Evolutionary conservation across 768 basidiomycete species (phyloP).

Genomic region (Psilocybe tampanensis): DNA sequence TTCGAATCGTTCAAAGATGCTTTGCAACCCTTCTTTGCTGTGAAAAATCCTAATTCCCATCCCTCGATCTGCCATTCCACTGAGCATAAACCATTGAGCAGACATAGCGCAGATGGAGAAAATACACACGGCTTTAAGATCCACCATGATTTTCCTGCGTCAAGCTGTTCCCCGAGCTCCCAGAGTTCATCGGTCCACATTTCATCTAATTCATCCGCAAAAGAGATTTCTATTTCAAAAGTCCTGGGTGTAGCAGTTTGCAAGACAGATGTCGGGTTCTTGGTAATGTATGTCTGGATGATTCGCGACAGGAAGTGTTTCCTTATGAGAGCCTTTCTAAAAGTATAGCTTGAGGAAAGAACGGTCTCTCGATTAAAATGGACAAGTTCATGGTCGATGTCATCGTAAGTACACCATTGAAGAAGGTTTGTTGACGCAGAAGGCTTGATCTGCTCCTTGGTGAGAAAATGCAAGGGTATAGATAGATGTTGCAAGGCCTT

Average conservation of each 20-base stretch:
- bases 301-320: conserved; percentile 89
- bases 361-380: conserved; percentile 48
- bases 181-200: conserved; percentile 91
- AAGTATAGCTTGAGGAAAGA: conserved; percentile 82
- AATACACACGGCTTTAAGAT: conserved; percentile 82
- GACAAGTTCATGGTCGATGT: conserved; percentile 76
- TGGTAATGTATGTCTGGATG: conserved; percentile 70
- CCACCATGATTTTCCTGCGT: conserved; percentile 69
- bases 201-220: conserved; percentile 94
- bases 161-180: conserved; percentile 73
- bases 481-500: conserved; percentile 36
- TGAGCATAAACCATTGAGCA: conserved; percentile 20
- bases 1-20: conserved; percentile 85
- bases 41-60: conserved; percentile 94
- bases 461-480: conserved; percentile 15
- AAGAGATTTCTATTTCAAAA: conserved; percentile 84
- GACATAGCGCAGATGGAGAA: conserved; percentile 4
- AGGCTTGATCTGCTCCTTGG: conserved; percentile 11
- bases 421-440: conserved; percentile 36
- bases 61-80: conserved; percentile 93
- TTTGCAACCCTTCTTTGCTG: conserved; percentile 66
- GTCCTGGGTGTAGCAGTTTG: conserved; percentile 63
- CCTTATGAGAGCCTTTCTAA: conserved; percentile 91
- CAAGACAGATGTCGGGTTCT: conserved; percentile 10
- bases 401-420: conserved; percentile 91